Evolutionary conservation across 2,329 filamentous ascomycete species (phyloP).

Genomic region (Colletotrichum sp.): DNA sequence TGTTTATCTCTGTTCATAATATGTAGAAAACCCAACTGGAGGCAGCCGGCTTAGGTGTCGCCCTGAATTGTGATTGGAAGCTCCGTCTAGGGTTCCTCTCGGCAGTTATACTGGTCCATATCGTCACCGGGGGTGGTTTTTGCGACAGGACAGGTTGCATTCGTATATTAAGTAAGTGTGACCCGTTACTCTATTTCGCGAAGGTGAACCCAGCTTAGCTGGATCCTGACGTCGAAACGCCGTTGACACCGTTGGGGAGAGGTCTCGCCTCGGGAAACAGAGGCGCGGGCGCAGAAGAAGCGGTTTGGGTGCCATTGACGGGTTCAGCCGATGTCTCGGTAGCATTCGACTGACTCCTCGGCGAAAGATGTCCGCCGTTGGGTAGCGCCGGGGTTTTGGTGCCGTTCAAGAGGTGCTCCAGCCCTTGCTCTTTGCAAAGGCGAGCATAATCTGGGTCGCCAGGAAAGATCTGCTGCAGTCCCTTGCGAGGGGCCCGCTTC

Average conservation of each 20-base stretch:
- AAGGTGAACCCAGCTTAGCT: not conserved
- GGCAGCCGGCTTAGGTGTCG: not conserved
- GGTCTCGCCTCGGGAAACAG: not conserved
- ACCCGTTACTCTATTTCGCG: conserved; percentile 13
- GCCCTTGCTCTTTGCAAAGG: conserved; percentile 62
- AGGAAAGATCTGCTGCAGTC: conserved; percentile 56
- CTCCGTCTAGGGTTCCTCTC: not conserved
- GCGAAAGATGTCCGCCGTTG: conserved; percentile 55
- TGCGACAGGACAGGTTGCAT: not conserved
- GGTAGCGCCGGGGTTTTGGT: conserved; percentile 46
- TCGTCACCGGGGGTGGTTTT: not conserved
- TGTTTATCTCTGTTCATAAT: not conserved
- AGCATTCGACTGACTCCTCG: conserved; percentile 37
- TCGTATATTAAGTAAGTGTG: conserved; percentile 8
- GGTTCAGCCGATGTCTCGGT: conserved; percentile 10
- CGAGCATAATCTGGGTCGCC: conserved; percentile 62
- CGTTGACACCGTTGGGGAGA: conserved; percentile 14
- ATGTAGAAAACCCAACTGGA: not conserved
- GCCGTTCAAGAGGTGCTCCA: conserved; percentile 57
- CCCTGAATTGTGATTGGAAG: not conserved
- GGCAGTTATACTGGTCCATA: not conserved
- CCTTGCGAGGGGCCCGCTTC: conserved; percentile 58
- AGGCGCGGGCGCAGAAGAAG: not conserved
- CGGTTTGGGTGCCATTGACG: conserved; percentile 1
- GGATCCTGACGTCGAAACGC: conserved; percentile 6